Conservation (phyloP, 2,329 filamentous ascomycete species). For the Colletotrichum sp. region DNA sequence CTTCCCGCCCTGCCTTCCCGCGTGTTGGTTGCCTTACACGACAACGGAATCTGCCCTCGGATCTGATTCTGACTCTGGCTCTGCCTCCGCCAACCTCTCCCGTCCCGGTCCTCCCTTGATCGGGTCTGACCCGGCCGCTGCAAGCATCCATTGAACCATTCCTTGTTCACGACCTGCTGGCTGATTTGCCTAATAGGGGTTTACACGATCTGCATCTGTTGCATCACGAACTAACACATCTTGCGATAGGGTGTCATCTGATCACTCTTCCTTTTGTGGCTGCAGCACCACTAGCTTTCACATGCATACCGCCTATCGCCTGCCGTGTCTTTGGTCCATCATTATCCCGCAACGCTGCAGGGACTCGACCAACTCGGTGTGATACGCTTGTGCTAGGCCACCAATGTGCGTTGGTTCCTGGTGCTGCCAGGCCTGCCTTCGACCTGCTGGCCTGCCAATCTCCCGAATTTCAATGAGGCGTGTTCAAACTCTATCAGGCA, state of each 20-base stretch:
- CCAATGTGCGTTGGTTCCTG: neutral
- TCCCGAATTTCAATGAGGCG: neutral
- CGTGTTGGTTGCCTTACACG: neutral
- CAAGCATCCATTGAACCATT: neutral
- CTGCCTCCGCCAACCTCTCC: neutral
- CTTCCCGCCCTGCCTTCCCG: neutral
- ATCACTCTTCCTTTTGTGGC: slow-evolving; percentile 12
- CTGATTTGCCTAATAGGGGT: neutral
- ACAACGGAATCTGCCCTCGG: neutral
- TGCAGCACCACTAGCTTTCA: neutral
- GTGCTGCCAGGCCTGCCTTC: neutral
- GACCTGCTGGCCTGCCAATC: neutral
- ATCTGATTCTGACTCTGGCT: neutral
- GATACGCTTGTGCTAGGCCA: neutral
- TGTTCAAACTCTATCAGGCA: neutral
- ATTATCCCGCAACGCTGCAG: neutral
- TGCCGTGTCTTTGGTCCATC: neutral
- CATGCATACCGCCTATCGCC: neutral
- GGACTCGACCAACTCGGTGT: neutral
- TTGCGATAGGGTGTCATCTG: neutral
- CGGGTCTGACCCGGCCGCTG: neutral
- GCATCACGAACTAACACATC: neutral
- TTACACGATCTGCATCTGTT: slow-evolving; percentile 4
- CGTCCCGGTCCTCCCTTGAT: neutral
- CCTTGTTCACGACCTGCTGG: neutral